Evolutionary conservation across 2,329 filamentous ascomycete genomes (phyloP).

Genomic region (Apiospora kogelbergensis): DNA sequence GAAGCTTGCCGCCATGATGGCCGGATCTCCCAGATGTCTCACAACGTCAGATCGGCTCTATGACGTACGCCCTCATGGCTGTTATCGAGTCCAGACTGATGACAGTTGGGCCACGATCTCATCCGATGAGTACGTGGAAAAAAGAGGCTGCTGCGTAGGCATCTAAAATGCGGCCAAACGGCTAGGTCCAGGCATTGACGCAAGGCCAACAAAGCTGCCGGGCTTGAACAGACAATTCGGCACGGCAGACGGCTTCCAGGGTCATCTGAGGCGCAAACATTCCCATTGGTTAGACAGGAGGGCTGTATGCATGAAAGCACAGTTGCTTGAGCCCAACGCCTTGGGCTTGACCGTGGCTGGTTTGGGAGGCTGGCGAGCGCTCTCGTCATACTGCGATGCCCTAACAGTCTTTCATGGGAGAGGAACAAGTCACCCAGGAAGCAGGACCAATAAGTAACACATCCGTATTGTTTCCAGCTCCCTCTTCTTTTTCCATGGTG

Average conservation of each 20-base stretch:
- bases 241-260: constrained; percentile 11
- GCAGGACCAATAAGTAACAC: not conserved
- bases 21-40: constrained; percentile 11
- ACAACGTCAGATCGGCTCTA: constrained; percentile 19
- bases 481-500: not conserved
- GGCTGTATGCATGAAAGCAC: constrained; percentile 8
- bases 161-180: constrained; percentile 11
- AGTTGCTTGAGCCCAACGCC: constrained; percentile 8
- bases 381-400: not conserved
- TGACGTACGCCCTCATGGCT: constrained; percentile 17
- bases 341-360: not conserved
- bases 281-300: constrained; percentile 1
- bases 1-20: constrained; percentile 1
- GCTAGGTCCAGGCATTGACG: constrained; percentile 31
- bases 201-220: constrained; percentile 32
- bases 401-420: not conserved
- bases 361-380: not conserved
- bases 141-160: not conserved
- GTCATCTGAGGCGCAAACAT: not conserved
- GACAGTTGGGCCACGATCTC: not conserved
- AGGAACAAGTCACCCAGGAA: not conserved
- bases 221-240: constrained; percentile 14
- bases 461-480: not conserved
- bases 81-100: not conserved
- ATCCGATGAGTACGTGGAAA: not conserved